Conservation (phyloP, 1,139 yeast genomes). For the Lizanozyma gosingica region DNA sequence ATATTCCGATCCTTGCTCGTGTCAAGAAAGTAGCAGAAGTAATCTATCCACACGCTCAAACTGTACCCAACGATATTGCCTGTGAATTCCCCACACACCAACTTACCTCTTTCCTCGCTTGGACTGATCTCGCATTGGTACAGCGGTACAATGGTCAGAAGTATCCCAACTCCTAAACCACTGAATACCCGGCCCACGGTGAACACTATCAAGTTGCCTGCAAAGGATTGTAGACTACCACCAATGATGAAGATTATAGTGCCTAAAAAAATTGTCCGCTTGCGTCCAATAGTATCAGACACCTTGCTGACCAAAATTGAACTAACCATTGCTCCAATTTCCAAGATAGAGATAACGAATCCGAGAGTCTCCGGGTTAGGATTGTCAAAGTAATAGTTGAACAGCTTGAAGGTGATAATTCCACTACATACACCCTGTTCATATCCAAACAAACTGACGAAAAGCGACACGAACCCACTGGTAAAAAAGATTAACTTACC, state of each 20-base stretch:
- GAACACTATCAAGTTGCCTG: conserved; percentile 38
- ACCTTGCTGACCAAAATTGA: conserved; percentile 68
- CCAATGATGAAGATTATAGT: conserved; percentile 76
- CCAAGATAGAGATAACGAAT: conserved; percentile 76
- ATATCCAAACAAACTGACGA: conserved; percentile 80
- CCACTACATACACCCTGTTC: conserved; percentile 93
- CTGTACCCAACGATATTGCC: conserved; percentile 87
- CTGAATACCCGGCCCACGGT: conserved; percentile 71
- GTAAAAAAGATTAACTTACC: conserved; percentile 56
- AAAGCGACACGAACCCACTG: conserved; percentile 71
- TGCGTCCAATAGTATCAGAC: conserved; percentile 75
- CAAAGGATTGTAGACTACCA: conserved; percentile 62
- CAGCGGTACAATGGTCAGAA: conserved; percentile 92
- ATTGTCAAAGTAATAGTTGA: conserved; percentile 61
- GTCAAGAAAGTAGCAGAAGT: conserved; percentile 57
- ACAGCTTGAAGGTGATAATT: conserved; percentile 37
- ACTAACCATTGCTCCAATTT: conserved; percentile 76
- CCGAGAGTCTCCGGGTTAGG: conserved; percentile 67
- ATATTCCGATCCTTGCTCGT: conserved; percentile 30
- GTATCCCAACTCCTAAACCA: conserved; percentile 83
- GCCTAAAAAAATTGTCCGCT: conserved; percentile 75
- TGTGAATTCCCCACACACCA: conserved; percentile 88
- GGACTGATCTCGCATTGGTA: conserved; percentile 90
- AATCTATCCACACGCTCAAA: conserved; percentile 86
- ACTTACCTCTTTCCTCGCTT: conserved; percentile 78